These are phyloP conservation scores for Terfezia claveryi DNA, from an alignment of 495 filamentous ascomycete genomes.

Conservation along the genomic window DNA sequence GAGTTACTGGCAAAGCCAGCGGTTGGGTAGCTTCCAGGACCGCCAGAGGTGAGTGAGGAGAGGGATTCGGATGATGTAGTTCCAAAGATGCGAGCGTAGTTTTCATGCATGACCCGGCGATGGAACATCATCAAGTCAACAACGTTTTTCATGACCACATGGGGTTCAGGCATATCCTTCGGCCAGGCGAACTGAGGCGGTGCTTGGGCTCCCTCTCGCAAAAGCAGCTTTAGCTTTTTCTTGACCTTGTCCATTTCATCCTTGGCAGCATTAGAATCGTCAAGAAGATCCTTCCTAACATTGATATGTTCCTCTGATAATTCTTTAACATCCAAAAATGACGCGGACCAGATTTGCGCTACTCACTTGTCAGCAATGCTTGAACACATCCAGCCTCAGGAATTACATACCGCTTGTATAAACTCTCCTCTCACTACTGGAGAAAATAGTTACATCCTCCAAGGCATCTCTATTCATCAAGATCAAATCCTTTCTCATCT, in stretches of 20 bases:
- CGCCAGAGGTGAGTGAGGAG: slow-evolving; percentile 30
- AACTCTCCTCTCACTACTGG: slow-evolving; percentile 81
- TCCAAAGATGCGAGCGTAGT: slow-evolving; percentile 55
- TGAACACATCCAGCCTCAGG: slow-evolving; percentile 8
- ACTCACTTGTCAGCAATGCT: background rate
- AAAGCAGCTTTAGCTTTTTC: slow-evolving; percentile 83
- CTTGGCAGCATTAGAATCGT: slow-evolving; percentile 97
- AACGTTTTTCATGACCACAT: slow-evolving; percentile 70
- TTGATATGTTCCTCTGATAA: slow-evolving; percentile 62
- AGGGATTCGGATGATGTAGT: slow-evolving; percentile 23
- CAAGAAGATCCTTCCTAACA: slow-evolving; percentile 79
- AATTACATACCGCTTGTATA: slow-evolving; percentile 52
- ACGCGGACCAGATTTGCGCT: slow-evolving; percentile 88
- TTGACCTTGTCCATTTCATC: slow-evolving; percentile 96
- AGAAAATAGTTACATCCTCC: slow-evolving; percentile 78
- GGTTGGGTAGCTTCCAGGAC: slow-evolving; percentile 13
- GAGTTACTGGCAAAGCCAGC: background rate
- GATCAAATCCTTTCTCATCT: slow-evolving; percentile 73
- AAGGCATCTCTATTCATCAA: slow-evolving; percentile 82
- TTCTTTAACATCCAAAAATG: slow-evolving; percentile 74
- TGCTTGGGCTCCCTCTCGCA: slow-evolving; percentile 68
- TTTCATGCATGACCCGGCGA: slow-evolving; percentile 76
- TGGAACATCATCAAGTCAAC: slow-evolving; percentile 96
- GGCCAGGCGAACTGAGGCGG: slow-evolving; percentile 95
- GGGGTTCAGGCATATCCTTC: slow-evolving; percentile 74